These are phyloP conservation scores for Phoenix dactylifera DNA, from an alignment of 176 grass and related monocot species.

Conservation along the genomic window DNA sequence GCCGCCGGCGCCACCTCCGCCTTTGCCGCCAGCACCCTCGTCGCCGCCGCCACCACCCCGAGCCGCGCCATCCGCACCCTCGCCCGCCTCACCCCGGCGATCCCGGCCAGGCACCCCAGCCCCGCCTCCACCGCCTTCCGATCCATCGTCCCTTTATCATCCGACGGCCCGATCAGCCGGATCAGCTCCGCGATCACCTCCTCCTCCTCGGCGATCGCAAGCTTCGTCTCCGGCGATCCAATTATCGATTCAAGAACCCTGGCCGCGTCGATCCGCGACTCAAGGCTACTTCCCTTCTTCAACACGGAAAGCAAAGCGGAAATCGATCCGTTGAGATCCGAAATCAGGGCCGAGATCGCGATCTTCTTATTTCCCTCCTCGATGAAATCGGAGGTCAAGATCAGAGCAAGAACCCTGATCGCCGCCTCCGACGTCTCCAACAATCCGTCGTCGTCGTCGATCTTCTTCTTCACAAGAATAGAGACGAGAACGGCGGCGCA, in stretches of 20 bases:
- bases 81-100: conserved; percentile 24
- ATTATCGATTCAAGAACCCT: conserved; percentile 43
- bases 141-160: conserved; percentile 43
- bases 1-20: conserved; percentile 7
- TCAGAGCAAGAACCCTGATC: conserved; percentile 35
- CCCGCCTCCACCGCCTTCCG: conserved; percentile 32
- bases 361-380: conserved; percentile 54
- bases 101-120: conserved; percentile 32
- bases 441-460: background rate
- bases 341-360: conserved; percentile 25
- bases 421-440: conserved; percentile 27
- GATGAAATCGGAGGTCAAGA: conserved; percentile 40
- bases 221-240: conserved; percentile 14
- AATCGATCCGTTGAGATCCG: conserved; percentile 18
- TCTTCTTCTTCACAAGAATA: conserved; percentile 27
- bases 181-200: conserved; percentile 56
- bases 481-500: conserved; percentile 38
- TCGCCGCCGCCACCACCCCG: conserved; percentile 35
- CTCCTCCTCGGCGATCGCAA: too few relatives aligned
- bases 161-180: conserved; percentile 36
- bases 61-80: conserved; percentile 36
- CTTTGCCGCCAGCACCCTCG: conserved; percentile 25
- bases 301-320: conserved; percentile 47
- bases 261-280: conserved; percentile 45
- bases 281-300: conserved; percentile 21